Conservation (phyloP, 306 rosid genomes). For the Trichosanthes cucumerina region DNA sequence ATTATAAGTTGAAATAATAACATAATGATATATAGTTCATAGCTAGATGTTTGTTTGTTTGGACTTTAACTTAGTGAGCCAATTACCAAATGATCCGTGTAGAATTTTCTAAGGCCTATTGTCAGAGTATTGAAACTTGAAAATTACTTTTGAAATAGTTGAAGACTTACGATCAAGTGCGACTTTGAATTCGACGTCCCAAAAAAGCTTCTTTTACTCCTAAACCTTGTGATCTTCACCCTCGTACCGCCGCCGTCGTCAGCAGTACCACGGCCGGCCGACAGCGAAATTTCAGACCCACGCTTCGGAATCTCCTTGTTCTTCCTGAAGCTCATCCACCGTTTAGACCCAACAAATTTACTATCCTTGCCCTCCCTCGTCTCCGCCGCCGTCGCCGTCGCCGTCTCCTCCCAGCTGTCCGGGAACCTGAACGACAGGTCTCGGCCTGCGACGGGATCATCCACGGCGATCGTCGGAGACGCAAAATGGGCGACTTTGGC, state of each 20-base stretch:
- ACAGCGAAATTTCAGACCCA: constrained; percentile 32
- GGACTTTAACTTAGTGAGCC: no score
- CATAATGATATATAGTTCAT: no score
- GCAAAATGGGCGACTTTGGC: constrained; percentile 23
- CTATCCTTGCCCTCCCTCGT: constrained; percentile 13
- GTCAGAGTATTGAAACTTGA: background rate
- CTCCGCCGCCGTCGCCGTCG: background rate
- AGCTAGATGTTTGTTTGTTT: no score
- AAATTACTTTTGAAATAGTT: background rate
- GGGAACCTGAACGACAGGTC: constrained; percentile 40
- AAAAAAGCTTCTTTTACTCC: constrained; percentile 26
- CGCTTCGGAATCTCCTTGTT: constrained; percentile 27
- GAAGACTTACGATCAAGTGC: constrained; percentile 48
- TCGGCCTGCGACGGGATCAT: constrained; percentile 60
- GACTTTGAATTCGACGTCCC: constrained; percentile 26
- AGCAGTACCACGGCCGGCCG: background rate
- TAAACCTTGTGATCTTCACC: constrained; percentile 31
- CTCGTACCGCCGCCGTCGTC: background rate
- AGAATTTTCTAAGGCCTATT: background rate
- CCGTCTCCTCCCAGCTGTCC: background rate
- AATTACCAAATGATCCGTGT: no score
- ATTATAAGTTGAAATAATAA: no score
- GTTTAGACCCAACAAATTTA: constrained; percentile 19
- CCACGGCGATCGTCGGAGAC: constrained; percentile 63
- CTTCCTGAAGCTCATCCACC: constrained; percentile 61